phyloP scores from a whole-genome alignment of 441 rosid species.

The Iberis amara region DNA sequence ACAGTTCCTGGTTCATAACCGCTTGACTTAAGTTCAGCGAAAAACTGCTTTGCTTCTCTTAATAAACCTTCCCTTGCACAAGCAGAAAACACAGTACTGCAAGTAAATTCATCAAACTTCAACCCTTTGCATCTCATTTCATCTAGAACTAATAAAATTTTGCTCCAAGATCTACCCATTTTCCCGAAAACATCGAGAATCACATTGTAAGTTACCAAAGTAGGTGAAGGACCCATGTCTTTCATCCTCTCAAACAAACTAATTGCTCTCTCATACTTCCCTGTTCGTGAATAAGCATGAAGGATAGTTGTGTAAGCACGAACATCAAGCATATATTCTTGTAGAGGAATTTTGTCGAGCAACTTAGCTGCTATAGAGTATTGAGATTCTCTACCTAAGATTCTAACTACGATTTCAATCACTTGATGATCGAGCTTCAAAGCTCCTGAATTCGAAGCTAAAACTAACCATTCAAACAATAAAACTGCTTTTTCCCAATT shows the following conservation, averaged over 20 bases:
- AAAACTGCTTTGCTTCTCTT: conserved; percentile 66
- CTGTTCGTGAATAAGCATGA: conserved; percentile 52
- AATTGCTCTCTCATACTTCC: conserved; percentile 56
- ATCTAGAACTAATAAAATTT: conserved; percentile 51
- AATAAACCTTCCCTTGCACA: conserved; percentile 81
- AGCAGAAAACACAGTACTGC: conserved; percentile 86
- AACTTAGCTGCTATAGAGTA: conserved; percentile 60
- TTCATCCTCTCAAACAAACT: conserved; percentile 59
- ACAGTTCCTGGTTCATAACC: conserved; percentile 79
- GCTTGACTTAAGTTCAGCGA: conserved; percentile 48
- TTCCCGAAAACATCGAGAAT: conserved; percentile 86
- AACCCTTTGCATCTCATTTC: conserved; percentile 62
- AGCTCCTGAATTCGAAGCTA: conserved; percentile 27
- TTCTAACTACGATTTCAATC: conserved; percentile 54
- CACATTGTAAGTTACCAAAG: conserved; percentile 80
- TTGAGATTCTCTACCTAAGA: conserved; percentile 77
- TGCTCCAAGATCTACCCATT: conserved; percentile 77
- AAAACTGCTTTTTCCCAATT: conserved; percentile 61
- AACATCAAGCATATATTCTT: conserved; percentile 53
- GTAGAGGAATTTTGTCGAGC: conserved; percentile 58
- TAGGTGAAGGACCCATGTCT: conserved; percentile 60
- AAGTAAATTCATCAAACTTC: conserved; percentile 73
- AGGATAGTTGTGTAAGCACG: conserved; percentile 71
- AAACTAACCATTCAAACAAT: conserved; percentile 64
- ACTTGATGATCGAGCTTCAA: conserved; percentile 49